phyloP scores from a whole-genome alignment of 1,284 basidiomycete species.

The Lignosus rhinocerotis region DNA sequence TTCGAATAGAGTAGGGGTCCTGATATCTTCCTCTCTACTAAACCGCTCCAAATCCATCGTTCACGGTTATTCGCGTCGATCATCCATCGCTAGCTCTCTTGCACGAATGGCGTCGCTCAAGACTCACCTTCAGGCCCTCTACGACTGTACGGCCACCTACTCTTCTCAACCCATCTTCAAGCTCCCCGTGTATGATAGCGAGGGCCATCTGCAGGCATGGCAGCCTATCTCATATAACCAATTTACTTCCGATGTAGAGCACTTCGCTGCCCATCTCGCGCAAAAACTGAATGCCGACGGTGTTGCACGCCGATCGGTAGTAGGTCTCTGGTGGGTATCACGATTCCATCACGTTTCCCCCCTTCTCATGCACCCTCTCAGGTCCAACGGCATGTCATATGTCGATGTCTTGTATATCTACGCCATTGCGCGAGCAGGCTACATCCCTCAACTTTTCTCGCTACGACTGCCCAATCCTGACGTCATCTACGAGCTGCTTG shows the following conservation, averaged over 20 bases:
- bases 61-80: constrained; percentile 10
- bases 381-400: constrained; percentile 68
- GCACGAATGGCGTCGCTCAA: constrained; percentile 24
- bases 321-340: constrained; percentile 62
- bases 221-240: constrained; percentile 48
- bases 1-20: constrained; percentile 17
- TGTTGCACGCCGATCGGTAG: constrained; percentile 53
- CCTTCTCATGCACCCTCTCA: constrained; percentile 28
- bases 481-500: constrained; percentile 64
- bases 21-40: constrained; percentile 14
- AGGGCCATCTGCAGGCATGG: constrained; percentile 44
- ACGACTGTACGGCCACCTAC: constrained; percentile 43
- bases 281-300: constrained; percentile 41
- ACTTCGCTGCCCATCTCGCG: constrained; percentile 55
- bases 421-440: constrained; percentile 67
- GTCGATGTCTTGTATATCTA: constrained; percentile 68
- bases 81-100: constrained; percentile 3
- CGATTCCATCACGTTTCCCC: not conserved
- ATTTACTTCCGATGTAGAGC: constrained; percentile 54
- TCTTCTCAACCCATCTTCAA: constrained; percentile 48
- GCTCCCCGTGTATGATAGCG: constrained; percentile 41
- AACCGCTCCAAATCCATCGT: constrained; percentile 1
- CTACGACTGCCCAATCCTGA: constrained; percentile 66
- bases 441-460: constrained; percentile 70
- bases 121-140: constrained; percentile 52